Conservation (phyloP, 225 moss, liverwort and hornwort genomes). For the Marchantia polymorpha region DNA sequence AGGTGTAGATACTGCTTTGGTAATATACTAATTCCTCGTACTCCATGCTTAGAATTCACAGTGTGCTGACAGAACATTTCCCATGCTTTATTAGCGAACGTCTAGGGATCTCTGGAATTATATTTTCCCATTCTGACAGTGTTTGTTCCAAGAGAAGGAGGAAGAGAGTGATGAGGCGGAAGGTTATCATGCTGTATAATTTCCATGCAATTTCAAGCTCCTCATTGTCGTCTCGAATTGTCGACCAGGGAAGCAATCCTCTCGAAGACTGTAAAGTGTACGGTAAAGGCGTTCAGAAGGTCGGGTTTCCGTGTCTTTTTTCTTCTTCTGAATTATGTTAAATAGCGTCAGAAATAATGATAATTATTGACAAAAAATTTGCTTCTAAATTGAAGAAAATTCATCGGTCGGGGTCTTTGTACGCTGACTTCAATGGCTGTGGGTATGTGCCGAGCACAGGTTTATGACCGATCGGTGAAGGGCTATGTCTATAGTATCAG, state of each 20-base stretch:
- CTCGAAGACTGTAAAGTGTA: constrained; percentile 64
- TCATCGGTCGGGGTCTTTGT: background rate
- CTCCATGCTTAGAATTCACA: background rate
- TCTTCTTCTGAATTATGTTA: background rate
- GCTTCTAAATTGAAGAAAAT: background rate
- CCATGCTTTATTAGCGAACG: background rate
- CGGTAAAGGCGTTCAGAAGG: constrained; percentile 81
- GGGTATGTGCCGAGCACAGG: constrained; percentile 23
- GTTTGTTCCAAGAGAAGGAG: background rate
- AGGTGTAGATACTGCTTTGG: background rate
- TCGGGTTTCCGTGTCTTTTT: background rate
- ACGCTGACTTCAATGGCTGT: background rate
- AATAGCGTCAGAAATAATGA: background rate
- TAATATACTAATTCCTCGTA: background rate
- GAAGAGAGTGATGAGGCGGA: background rate
- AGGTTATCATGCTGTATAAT: background rate
- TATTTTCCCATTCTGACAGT: background rate
- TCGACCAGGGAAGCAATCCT: constrained; percentile 79
- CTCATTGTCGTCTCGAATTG: background rate
- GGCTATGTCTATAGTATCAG: constrained; percentile 65
- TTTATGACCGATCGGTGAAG: constrained; percentile 76
- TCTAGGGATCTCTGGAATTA: background rate
- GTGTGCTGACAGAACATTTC: background rate
- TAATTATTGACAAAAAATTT: background rate
- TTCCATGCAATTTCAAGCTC: background rate